Conservation (phyloP, 2,329 filamentous ascomycete genomes). For the Colletotrichum noveboracense region DNA sequence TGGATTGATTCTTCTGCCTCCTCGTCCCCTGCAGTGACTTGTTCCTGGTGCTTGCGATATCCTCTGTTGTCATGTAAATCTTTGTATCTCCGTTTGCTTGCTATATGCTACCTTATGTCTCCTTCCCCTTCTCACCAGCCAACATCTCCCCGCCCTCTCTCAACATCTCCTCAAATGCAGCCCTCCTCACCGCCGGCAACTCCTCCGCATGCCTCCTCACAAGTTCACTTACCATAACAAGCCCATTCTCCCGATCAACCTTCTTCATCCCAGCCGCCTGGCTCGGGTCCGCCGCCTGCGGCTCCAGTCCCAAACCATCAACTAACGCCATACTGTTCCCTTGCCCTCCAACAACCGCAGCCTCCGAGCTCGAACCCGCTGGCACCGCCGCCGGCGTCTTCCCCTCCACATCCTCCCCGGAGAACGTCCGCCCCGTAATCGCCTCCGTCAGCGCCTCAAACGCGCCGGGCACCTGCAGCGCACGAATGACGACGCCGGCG, state of each 20-base stretch:
- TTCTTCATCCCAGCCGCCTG: conserved; percentile 50
- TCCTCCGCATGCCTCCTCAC: conserved; percentile 47
- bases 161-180: conserved; percentile 53
- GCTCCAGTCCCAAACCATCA: conserved; percentile 45
- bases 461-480: conserved; percentile 46
- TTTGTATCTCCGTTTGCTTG: not conserved
- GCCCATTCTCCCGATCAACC: conserved; percentile 65
- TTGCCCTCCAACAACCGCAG: not conserved
- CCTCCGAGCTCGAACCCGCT: not conserved
- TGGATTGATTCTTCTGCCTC: conserved; percentile 5
- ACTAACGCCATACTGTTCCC: conserved; percentile 26
- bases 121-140: conserved; percentile 28
- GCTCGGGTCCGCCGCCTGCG: conserved; percentile 50
- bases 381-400: not conserved
- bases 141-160: conserved; percentile 54
- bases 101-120: not conserved
- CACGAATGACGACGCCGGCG: conserved; percentile 46
- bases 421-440: conserved; percentile 50
- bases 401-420: not conserved
- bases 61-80: no score
- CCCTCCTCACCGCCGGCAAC: conserved; percentile 42
- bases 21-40: not conserved
- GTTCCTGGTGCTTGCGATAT: not conserved
- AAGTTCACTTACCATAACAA: conserved; percentile 64
- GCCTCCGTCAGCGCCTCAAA: conserved; percentile 50